These are phyloP conservation scores for Metschnikowia dekortorum DNA, from an alignment of 805 yeast genomes.

Conservation along the genomic window DNA sequence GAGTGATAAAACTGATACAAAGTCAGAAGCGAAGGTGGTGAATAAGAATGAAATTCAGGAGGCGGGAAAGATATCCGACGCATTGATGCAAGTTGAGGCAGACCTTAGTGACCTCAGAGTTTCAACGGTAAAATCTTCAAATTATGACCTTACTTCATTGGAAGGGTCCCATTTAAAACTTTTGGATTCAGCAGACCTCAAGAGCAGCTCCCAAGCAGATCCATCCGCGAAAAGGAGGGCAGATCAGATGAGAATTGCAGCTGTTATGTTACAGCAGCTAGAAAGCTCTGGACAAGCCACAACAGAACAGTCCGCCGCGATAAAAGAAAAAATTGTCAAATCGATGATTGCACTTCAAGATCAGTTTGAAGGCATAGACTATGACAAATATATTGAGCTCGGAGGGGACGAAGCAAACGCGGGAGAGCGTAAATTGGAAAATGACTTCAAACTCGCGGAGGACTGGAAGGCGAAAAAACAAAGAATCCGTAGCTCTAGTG, in stretches of 20 bases:
- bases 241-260: constrained; percentile 87
- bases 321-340: constrained; percentile 20
- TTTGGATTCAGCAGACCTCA: background rate
- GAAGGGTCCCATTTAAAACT: background rate
- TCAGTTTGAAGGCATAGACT: constrained; percentile 36
- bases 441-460: constrained; percentile 89
- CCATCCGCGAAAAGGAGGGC: constrained; percentile 50
- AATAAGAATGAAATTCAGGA: background rate
- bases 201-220: constrained; percentile 31
- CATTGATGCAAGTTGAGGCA: constrained; percentile 26
- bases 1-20: background rate
- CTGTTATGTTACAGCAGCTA: constrained; percentile 88
- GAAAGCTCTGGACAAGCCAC: constrained; percentile 67
- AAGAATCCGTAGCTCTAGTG: constrained; percentile 72
- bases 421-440: constrained; percentile 88
- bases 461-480: constrained; percentile 85
- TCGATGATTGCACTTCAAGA: constrained; percentile 38
- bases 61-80: background rate
- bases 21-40: no score
- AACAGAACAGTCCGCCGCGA: constrained; percentile 31
- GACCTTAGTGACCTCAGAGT: constrained; percentile 61
- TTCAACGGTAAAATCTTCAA: background rate
- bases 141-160: constrained; percentile 46
- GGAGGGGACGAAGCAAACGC: constrained; percentile 52
- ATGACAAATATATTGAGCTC: constrained; percentile 13